A percentile compares a stretch with the other conserved stretches of the same genome.
phyloP scores from a whole-genome alignment of 176 grass and related monocot genomes.

The Microstegium vimineum region DNA sequence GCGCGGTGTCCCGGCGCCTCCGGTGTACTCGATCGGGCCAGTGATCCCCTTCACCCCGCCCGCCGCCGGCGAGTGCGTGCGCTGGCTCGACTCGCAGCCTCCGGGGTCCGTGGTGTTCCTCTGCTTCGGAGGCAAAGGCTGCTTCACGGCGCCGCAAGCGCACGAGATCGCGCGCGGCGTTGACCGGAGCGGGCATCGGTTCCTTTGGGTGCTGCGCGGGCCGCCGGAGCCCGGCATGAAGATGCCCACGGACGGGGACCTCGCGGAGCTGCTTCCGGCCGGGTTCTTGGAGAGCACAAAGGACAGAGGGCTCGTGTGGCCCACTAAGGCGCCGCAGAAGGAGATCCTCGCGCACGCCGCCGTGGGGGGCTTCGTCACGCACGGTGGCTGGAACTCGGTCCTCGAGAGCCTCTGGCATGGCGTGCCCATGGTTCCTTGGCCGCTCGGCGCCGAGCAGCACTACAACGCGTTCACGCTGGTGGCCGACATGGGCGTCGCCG shows the following conservation, averaged over 20 bases:
- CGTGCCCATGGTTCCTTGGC: constrained; percentile 40
- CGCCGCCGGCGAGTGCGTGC: neutral
- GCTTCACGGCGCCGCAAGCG: neutral
- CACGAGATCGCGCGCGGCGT: neutral
- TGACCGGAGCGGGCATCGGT: neutral
- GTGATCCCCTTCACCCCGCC: neutral
- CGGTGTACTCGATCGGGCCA: neutral
- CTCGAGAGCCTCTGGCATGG: constrained; percentile 46
- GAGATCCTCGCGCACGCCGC: constrained; percentile 4
- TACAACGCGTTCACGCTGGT: constrained; percentile 33
- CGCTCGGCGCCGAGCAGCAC: constrained; percentile 41
- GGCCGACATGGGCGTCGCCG: constrained; percentile 14
- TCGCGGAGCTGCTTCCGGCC: neutral
- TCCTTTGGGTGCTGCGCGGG: neutral
- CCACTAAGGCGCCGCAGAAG: constrained; percentile 13
- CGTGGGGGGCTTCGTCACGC: neutral
- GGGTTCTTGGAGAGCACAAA: constrained; percentile 1
- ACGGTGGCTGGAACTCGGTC: neutral
- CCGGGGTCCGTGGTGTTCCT: neutral
- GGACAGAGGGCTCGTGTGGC: constrained; percentile 14
- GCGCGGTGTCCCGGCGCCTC: neutral
- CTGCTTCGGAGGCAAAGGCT: neutral
- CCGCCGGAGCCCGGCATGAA: neutral
- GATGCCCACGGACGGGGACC: neutral
- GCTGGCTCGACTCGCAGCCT: neutral